phyloP scores from a whole-genome alignment of 805 yeast species.

The Metschnikowia peoriensis region DNA sequence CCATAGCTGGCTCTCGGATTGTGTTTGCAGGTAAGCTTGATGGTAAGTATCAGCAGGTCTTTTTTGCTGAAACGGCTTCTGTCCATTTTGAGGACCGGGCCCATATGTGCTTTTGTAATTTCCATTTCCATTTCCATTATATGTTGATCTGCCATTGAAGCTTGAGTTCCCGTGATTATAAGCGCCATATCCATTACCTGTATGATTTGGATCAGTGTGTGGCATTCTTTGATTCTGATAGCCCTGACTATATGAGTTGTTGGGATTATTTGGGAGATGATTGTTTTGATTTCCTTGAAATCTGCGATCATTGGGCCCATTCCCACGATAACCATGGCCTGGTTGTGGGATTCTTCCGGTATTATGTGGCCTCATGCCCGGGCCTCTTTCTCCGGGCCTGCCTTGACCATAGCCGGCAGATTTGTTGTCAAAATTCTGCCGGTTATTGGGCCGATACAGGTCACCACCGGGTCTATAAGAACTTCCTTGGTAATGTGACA shows the following conservation, averaged over 20 bases:
- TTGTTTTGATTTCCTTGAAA: conserved; percentile 5
- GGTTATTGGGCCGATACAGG: conserved; percentile 18
- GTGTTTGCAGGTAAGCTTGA: conserved; percentile 18
- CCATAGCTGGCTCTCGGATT: conserved; percentile 50
- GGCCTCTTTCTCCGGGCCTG: conserved; percentile 2
- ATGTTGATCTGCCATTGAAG: neutral
- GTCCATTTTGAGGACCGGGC: neutral
- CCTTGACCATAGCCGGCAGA: conserved; percentile 3
- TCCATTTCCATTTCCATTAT: neutral
- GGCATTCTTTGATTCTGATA: conserved; percentile 2
- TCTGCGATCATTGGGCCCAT: conserved; percentile 2
- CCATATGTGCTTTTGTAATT: neutral
- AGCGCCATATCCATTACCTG: neutral
- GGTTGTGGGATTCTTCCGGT: conserved; percentile 2
- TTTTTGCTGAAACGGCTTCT: conserved; percentile 4
- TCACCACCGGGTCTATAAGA: conserved; percentile 17
- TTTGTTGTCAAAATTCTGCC: neutral
- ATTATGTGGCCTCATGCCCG: conserved; percentile 2
- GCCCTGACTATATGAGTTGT: neutral
- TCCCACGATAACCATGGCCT: conserved; percentile 3
- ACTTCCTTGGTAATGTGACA: conserved; percentile 17
- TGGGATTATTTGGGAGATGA: neutral
- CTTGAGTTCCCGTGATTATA: neutral
- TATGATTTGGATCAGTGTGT: neutral
- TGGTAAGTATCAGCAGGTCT: conserved; percentile 12